Percentiles rank a stretch among this genome's conserved stretches.
Evolutionary conservation across 768 basidiomycete genomes (phyloP).

Genomic region (Amanita inopinata): DNA sequence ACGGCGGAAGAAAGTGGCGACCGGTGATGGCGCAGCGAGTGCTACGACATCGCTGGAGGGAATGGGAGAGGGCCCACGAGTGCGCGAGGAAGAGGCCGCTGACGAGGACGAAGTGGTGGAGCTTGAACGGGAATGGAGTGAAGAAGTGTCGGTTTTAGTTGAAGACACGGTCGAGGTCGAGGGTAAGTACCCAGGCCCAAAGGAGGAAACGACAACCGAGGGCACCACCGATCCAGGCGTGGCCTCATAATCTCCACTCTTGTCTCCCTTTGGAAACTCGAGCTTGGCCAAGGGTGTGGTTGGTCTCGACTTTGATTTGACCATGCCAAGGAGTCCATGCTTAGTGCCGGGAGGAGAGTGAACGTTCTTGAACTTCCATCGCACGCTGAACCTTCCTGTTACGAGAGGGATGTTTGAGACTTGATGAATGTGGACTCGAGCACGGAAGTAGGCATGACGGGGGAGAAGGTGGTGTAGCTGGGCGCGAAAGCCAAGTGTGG

Average conservation of each 20-base stretch:
- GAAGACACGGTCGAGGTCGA: constrained; percentile 1
- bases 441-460: constrained; percentile 57
- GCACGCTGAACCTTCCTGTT: constrained; percentile 56
- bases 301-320: constrained; percentile 12
- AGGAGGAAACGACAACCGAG: constrained; percentile 12
- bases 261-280: neutral
- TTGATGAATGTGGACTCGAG: constrained; percentile 52
- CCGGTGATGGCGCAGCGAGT: neutral
- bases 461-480: constrained; percentile 55
- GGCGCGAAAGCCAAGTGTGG: constrained; percentile 33
- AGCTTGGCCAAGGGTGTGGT: neutral
- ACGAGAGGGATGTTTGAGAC: constrained; percentile 66
- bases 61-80: neutral
- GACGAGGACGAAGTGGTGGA: constrained; percentile 12
- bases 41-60: neutral
- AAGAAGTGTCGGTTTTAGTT: neutral
- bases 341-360: constrained; percentile 25
- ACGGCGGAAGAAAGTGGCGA: constrained; percentile 3
- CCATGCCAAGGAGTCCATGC: constrained; percentile 23
- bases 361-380: constrained; percentile 64
- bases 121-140: neutral
- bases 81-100: constrained; percentile 7
- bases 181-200: neutral
- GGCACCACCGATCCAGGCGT: constrained; percentile 11
- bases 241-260: constrained; percentile 7